Base-by-base conservation (phyloP, 1,284 basidiomycete species). In the Abortiporus biennis region DNA sequence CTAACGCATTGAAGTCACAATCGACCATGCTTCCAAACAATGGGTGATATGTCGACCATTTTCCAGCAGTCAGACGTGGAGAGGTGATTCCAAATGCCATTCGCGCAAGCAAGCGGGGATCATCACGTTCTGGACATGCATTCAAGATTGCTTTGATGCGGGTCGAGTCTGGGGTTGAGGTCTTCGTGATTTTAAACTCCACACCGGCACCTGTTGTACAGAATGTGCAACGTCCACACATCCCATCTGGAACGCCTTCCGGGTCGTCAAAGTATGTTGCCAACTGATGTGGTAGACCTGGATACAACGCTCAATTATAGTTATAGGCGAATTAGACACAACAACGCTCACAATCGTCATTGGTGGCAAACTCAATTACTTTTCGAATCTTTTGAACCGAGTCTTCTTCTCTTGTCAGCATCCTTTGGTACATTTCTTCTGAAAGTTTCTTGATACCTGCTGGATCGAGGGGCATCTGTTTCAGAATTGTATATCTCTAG, bases 81-180 rank as follows among this genome's bases (percentile, higher is more conserved):
- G 68, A 71, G 0, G 66, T 65, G 44, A 74, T 64, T 2, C 72
- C 72, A 43, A 74, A 72, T 1, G 72, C 72, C 59, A 74, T 66
- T 12, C 71, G 67, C 4, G 72, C 69, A 11, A 74, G 58, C 23
- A 72, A 57, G 8, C 71, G 69, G 12, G 71, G 67, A 46, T 76
- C 73, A 49, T 76, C 72, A 25, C 72, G 68, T 37, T 68, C 70
- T 25, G 60, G 64, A 46, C 71, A 74, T 9, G 63, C 65, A 17
- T 49, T 47, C 17, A 74, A 58, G 40, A 75, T 69, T n/a, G 58
- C 59, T 25, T 54, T 43, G 42, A 71, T 53, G 34, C 62, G 55
- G 12, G 15, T 42, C 4, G 55, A 59, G 52, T 69, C 58, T 20
- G 68, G 56, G 2, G 50, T 44, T 1, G 56, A 43, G n/a, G 52